These are phyloP conservation scores for Xanthoconium purpureum DNA, from an alignment of 768 basidiomycete genomes.

Conservation along the genomic window DNA sequence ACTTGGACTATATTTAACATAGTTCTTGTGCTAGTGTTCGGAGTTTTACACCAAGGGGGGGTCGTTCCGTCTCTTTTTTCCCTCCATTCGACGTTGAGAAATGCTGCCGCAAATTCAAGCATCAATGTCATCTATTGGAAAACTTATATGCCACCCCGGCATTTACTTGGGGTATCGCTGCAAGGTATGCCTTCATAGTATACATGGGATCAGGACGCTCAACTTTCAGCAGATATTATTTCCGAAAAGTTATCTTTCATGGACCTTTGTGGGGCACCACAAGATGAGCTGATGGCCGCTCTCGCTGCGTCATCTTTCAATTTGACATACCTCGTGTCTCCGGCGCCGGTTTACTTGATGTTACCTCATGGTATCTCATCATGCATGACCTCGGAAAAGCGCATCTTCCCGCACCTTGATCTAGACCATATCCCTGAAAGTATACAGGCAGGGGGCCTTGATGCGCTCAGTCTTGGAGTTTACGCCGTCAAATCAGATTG, in stretches of 20 bases:
- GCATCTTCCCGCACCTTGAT: constrained; percentile 38
- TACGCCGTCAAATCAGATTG: constrained; percentile 24
- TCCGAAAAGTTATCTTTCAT: constrained; percentile 20
- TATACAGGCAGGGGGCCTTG: constrained; percentile 24
- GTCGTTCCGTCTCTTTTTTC: constrained; percentile 38
- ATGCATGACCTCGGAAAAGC: constrained; percentile 24
- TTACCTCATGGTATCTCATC: constrained; percentile 15
- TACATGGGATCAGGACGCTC: not conserved
- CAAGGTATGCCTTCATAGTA: constrained; percentile 19
- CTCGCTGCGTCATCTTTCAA: constrained; percentile 12
- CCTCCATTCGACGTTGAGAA: constrained; percentile 27
- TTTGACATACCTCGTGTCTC: constrained; percentile 30
- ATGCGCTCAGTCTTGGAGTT: constrained; percentile 34
- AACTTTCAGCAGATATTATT: constrained; percentile 20
- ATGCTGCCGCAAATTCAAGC: not conserved
- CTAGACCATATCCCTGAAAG: constrained; percentile 37
- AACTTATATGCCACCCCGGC: constrained; percentile 39
- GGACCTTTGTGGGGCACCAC: constrained; percentile 32
- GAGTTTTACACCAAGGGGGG: constrained; percentile 40
- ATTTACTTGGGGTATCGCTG: constrained; percentile 31
- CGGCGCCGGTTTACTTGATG: constrained; percentile 24
- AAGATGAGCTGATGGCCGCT: constrained; percentile 13
- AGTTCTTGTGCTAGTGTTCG: constrained; percentile 32
- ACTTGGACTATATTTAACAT: constrained; percentile 31
- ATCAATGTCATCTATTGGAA: constrained; percentile 37